Conservation (phyloP, 1,139 yeast species). For the Suhomyces ambrosiae region DNA sequence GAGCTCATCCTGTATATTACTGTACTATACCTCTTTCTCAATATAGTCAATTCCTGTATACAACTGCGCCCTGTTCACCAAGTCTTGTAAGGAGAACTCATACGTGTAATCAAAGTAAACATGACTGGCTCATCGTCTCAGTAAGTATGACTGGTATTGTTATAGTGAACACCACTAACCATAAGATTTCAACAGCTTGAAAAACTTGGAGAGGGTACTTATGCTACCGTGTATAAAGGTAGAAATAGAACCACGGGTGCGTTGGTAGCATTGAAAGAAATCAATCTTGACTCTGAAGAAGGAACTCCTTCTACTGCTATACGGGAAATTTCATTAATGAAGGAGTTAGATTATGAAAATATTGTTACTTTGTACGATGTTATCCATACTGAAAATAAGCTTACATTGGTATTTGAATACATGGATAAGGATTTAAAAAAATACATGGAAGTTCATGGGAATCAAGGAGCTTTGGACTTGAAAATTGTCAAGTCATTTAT, state of each 20-base stretch:
- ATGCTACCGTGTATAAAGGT: conserved; percentile 97
- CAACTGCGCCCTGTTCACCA: conserved; percentile 1
- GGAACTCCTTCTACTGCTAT: conserved; percentile 99
- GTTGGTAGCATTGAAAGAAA: conserved; percentile 91
- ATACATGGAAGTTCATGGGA: conserved; percentile 91
- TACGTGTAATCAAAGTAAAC: neutral
- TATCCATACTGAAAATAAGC: conserved; percentile 93
- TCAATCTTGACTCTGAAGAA: conserved; percentile 91
- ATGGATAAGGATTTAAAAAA: conserved; percentile 93
- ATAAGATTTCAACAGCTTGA: conserved; percentile 63
- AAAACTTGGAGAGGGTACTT: conserved; percentile 95
- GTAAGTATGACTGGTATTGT: conserved; percentile 20
- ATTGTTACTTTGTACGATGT: conserved; percentile 93
- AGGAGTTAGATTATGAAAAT: conserved; percentile 91
- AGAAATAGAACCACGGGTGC: conserved; percentile 90
- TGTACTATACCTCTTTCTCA: neutral
- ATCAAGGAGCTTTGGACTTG: conserved; percentile 77
- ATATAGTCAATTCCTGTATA: conserved; percentile 1
- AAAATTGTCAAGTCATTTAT: conserved; percentile 84
- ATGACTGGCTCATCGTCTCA: conserved; percentile 36
- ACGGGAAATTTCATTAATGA: conserved; percentile 94
- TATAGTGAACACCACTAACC: conserved; percentile 8
- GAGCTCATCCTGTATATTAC: neutral
- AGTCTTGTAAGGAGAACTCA: neutral
- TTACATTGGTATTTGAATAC: conserved; percentile 88